These are phyloP conservation scores for Apostasia shenzhenica DNA, from an alignment of 106 monocot species.

Conservation along the genomic window DNA sequence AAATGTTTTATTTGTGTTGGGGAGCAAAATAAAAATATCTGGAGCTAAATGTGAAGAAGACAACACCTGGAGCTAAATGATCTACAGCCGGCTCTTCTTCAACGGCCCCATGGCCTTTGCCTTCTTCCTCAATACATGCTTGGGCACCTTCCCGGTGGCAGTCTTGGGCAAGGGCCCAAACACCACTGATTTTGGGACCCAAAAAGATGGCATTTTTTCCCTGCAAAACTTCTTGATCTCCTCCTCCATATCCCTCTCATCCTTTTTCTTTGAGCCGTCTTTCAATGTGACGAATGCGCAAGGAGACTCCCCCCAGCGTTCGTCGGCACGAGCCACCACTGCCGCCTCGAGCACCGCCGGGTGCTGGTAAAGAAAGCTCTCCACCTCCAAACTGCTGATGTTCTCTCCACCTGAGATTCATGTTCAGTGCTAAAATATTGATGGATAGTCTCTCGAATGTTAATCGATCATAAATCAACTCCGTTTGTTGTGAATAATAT, in stretches of 20 bases:
- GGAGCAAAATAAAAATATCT: too few relatives aligned
- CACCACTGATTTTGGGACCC: conserved; percentile 62
- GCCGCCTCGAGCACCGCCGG: conserved; percentile 52
- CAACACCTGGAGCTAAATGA: not conserved
- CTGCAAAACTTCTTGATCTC: conserved; percentile 51
- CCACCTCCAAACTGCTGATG: conserved; percentile 75
- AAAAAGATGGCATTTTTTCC: conserved; percentile 52
- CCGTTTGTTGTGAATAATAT: too few relatives aligned
- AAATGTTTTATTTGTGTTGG: too few relatives aligned
- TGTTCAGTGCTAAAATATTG: too few relatives aligned
- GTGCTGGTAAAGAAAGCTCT: conserved; percentile 45
- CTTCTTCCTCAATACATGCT: conserved; percentile 51
- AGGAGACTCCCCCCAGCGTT: conserved; percentile 72
- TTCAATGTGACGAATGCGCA: conserved; percentile 67
- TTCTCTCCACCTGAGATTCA: conserved; percentile 44
- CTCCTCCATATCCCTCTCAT: conserved; percentile 24
- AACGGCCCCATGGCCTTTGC: conserved; percentile 60
- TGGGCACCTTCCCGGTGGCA: conserved; percentile 70
- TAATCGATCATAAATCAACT: too few relatives aligned
- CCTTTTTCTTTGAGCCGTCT: conserved; percentile 7
- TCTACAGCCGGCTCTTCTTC: conserved; percentile 51
- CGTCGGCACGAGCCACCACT: conserved; percentile 62
- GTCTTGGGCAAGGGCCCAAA: conserved; percentile 70
- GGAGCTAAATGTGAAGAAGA: too few relatives aligned
- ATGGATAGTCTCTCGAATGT: too few relatives aligned